Percentiles rank a stretch among this genome's conserved stretches.
phyloP scores from a whole-genome alignment of 2,329 filamentous ascomycete species.

The Cladophialophora bantiana region DNA sequence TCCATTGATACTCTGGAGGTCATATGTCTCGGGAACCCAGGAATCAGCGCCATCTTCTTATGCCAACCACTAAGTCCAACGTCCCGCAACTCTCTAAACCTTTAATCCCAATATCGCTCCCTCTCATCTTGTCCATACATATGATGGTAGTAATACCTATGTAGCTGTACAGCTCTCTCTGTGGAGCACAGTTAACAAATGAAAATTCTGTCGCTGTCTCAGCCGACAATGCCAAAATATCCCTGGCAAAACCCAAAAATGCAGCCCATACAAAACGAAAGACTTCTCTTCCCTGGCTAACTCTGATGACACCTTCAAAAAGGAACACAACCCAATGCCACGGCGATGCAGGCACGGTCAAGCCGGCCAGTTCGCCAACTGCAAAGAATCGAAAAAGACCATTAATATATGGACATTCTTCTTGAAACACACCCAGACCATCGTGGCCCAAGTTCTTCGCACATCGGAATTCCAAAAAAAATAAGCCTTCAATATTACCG shows the following conservation, averaged over 20 bases:
- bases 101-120: slow-evolving; percentile 10
- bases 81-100: slow-evolving; percentile 12
- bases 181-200: slow-evolving; percentile 36
- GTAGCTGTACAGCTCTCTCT: slow-evolving; percentile 38
- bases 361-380: background rate
- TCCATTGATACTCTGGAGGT: background rate
- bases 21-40: background rate
- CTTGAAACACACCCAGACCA: slow-evolving; percentile 7
- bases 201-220: slow-evolving; percentile 36
- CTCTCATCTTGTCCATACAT: slow-evolving; percentile 34
- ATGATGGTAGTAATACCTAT: slow-evolving; percentile 17
- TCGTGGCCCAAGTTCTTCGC: slow-evolving; percentile 12
- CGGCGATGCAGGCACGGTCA: slow-evolving; percentile 14
- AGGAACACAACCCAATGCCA: slow-evolving; percentile 21
- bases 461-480: slow-evolving; percentile 17
- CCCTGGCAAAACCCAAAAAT: slow-evolving; percentile 28
- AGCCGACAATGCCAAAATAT: slow-evolving; percentile 33
- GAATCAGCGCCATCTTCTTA: slow-evolving; percentile 2
- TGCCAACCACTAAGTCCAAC: slow-evolving; percentile 6
- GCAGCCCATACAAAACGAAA: slow-evolving; percentile 32
- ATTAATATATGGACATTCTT: slow-evolving; percentile 13
- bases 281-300: slow-evolving; percentile 9
- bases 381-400: slow-evolving; percentile 22
- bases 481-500: slow-evolving; percentile 24
- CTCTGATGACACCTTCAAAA: slow-evolving; percentile 14